Evolutionary conservation across 1,284 basidiomycete species (phyloP).

Genomic region (Trichosporon coremiiforme): DNA sequence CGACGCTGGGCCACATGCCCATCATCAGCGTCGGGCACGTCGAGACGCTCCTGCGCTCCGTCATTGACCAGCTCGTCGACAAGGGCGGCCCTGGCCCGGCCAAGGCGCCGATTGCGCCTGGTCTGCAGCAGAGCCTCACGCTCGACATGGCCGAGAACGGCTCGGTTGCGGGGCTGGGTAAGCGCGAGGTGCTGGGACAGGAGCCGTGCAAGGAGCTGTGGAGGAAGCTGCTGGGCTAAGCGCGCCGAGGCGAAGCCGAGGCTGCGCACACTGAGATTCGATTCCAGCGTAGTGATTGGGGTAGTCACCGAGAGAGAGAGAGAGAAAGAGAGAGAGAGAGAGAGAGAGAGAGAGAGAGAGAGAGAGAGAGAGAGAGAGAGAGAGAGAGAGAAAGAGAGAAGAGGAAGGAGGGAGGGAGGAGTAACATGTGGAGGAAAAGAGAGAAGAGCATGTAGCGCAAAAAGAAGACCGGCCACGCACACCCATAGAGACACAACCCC

Average conservation of each 20-base stretch:
- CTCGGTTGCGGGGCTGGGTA: conserved; percentile 27
- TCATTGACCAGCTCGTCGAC: conserved; percentile 42
- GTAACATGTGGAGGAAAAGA: no score
- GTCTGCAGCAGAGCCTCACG: conserved; percentile 26
- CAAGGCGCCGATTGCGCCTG: background rate
- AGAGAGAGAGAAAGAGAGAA: background rate
- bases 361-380: no score
- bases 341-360: background rate
- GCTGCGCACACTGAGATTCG: no score
- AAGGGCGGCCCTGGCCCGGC: conserved; percentile 35
- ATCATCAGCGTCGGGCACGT: conserved; percentile 42
- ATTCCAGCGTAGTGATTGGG: no score
- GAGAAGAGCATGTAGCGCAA: no score
- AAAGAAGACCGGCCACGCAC: no score
- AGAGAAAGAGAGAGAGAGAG: background rate
- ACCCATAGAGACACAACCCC: no score
- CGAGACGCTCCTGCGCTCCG: conserved; percentile 43
- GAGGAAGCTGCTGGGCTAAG: conserved; percentile 31
- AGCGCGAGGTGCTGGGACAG: conserved; percentile 32
- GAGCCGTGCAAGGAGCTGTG: conserved; percentile 34
- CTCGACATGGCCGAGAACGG: conserved; percentile 33
- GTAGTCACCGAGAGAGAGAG: no score
- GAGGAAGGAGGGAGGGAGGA: background rate
- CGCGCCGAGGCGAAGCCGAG: no score
- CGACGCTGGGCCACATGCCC: conserved; percentile 37